Base-by-base conservation (phyloP, 73 alveolate genomes). In the Uronychia setigera region DNA sequence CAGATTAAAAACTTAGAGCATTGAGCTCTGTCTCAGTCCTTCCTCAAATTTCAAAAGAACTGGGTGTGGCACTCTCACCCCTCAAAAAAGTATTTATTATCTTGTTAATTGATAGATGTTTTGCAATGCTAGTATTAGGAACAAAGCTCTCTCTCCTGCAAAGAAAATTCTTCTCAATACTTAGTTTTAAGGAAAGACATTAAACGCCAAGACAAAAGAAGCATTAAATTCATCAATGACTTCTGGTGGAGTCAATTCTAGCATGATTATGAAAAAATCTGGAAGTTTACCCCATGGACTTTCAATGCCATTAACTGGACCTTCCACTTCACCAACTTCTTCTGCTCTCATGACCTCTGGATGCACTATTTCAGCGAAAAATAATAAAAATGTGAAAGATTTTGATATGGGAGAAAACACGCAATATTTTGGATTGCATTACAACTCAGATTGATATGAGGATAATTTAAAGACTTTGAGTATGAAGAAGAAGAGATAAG, bases 11-110 rank as follows among this genome's bases (percentile, higher is more conserved):
- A 19, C 67, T 46, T 11, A 46, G 67, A 19, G 67, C n/a, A 19
- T 11, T 46, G n/a, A 46, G 67, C 67, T 46, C 67, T 46, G 67
- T 46, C n/a, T 46, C 67, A 46, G 67, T 46, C n/a, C 67, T 46
- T 46, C 67, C 67, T 46, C 19, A 46, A 19, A 46, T 46, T 46
- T 46, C 67, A 11, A 46, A 46, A 19, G 67, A 46, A 46, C 67
- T 46, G 5, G 67, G 67, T 11, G 67, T 46, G 67, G 5, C 67
- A 5, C 67, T 46, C 5, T 46, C 67, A 5, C 67, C 67, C 67
- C 19, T 46, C 5, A 46, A 46, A 46, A 46, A 46, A 5, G 67
- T 46, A 46, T 5, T 5, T 46, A n/a, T 46, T 11, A 19, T 46
- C 67, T 46, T 46, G 67, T n/a, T n/a, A n/a, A 46, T 46, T 46